A percentile compares a stretch with the other conserved stretches of the same genome.
These are phyloP conservation scores for Gymnopus androsaceus DNA, from an alignment of 1,284 basidiomycete species.

Conservation along the genomic window DNA sequence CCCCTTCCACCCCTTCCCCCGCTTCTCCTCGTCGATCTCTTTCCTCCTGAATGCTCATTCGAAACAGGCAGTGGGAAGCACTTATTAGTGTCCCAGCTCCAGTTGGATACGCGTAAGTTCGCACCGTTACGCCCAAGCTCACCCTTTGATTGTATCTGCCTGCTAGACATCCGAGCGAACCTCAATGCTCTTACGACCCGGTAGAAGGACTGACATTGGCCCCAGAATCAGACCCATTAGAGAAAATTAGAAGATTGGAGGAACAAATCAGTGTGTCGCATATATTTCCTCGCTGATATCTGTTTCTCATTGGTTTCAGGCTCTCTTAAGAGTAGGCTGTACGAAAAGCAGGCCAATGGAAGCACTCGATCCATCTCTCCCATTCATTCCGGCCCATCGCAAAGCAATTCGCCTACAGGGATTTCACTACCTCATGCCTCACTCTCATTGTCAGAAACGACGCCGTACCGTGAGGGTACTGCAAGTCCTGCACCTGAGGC, in stretches of 20 bases:
- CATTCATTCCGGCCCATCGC: slow-evolving; percentile 21
- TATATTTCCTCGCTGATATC: neutral
- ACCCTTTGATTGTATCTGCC: slow-evolving; percentile 9
- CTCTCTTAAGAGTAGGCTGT: slow-evolving; percentile 62
- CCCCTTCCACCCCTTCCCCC: slow-evolving; percentile 23
- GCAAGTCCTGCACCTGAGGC: slow-evolving; percentile 55
- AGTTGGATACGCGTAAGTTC: slow-evolving; percentile 71
- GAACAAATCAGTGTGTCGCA: slow-evolving; percentile 65
- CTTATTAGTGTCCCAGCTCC: slow-evolving; percentile 77
- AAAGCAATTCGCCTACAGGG: slow-evolving; percentile 32
- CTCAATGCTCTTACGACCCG: slow-evolving; percentile 80
- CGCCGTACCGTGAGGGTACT: slow-evolving; percentile 48
- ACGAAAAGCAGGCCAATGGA: slow-evolving; percentile 47
- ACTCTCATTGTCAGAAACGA: slow-evolving; percentile 44
- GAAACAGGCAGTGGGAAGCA: slow-evolving; percentile 70
- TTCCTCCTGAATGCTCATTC: slow-evolving; percentile 17
- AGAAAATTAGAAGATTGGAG: slow-evolving; percentile 76
- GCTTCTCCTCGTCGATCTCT: slow-evolving; percentile 7
- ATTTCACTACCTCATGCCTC: slow-evolving; percentile 52
- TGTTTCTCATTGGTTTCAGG: slow-evolving; percentile 39
- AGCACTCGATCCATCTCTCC: slow-evolving; percentile 47
- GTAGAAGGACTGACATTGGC: slow-evolving; percentile 76
- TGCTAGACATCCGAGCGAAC: slow-evolving; percentile 73
- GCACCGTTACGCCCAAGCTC: slow-evolving; percentile 7
- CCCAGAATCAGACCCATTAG: slow-evolving; percentile 70